Evolutionary conservation across 129 eudicot species (phyloP), one percentile per base, ranked within the genome.

Genomic region (Mikania micrantha): DNA sequence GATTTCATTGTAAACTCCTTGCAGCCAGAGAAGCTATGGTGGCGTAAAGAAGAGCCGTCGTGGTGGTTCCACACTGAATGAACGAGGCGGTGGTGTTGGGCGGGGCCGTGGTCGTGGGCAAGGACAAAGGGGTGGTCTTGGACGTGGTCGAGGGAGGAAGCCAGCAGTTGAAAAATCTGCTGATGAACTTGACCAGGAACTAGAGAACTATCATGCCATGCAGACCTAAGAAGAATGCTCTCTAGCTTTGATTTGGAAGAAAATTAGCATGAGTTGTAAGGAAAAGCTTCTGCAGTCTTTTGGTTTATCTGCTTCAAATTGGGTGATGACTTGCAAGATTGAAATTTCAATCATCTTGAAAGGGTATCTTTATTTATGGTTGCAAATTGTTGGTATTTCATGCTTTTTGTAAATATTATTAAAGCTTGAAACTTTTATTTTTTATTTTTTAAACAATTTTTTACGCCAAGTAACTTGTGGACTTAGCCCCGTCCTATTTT

Each of bases 171-270:
- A 84, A 31, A 94, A 86, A 69, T 86, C 96, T 2, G 98, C 92
- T 42, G 90, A 86, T 64, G 86, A 94, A 27, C 96, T 94, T 27
- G 99, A 94, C 78, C 89, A 94, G 80, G 99, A 94, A 60, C 71
- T 94, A 72, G 96, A 94, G 75, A 83, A 44, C 44, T 89, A 94
- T 65, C 98, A 93, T 50, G 86, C 97, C 17, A 89, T 87, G 95
- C 85, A 89, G 45, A 76, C 77, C 61, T 87, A 28, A n/a, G n/a
- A 64, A 25, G 3, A 5, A 1, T 10, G 25, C 0, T 3, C 2
- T 0, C 5, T 7, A 50, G 60, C 35, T 38, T 34, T n/a, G n/a
- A n/a, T n/a, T n/a, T 12, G 38, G 31, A 38, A 31, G 24, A 25
- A 58, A 39, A 28, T 22, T 70, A 41, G 69, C 16, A 35, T 29